Evolutionary conservation across 805 yeast genomes (phyloP), one percentile per base, ranked within the genome.

Genomic region (Cyberlindnera petersonii): DNA sequence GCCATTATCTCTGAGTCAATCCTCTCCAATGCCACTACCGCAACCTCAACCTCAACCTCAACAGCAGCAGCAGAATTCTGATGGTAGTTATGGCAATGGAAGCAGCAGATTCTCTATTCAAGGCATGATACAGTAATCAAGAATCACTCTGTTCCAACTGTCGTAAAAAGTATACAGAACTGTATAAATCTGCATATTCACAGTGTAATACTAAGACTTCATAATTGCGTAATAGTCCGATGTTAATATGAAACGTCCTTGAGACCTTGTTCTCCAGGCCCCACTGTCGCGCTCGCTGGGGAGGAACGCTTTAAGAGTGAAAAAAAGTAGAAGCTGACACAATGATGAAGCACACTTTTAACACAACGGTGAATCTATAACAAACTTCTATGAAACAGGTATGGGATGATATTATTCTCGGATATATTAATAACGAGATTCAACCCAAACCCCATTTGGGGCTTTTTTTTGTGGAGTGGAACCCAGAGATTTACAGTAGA

Each of bases 41-140:
- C 27, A 18, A 22, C 60, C 56, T 26, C 35, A 24, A 15, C 26
- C 16, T 7, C 31, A 26, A 9, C 36, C 24, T 9, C 31, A 18
- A 15, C 23, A 19, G 9, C 36, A 20, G n/a, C 35, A 26, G 15
- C 39, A 24, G 17, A 31, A 21, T n/a, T n/a, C n/a, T n/a, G n/a
- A n/a, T n/a, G n/a, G n/a, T n/a, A n/a, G n/a, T n/a, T n/a, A n/a
- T 13, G 38, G 35, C 4, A 27, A 18, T 26, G 26, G 29, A n/a
- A 18, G 16, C 21, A 15, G 28, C 15, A 33, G 33, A 6, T 28
- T 27, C 38, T 28, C 31, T 16, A 17, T 34, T 2, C 31, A 34
- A n/a, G 15, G 30, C 13, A 24, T 33, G 36, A 24, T 33, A 18
- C 36, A 26, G 24, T 24, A 24, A 26, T 19, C 8, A 15, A 27